A percentile compares a stretch with the other conserved stretches of the same genome.
Conservation (phyloP, 345 rosid species). For the Mallotus nudiflorus region DNA sequence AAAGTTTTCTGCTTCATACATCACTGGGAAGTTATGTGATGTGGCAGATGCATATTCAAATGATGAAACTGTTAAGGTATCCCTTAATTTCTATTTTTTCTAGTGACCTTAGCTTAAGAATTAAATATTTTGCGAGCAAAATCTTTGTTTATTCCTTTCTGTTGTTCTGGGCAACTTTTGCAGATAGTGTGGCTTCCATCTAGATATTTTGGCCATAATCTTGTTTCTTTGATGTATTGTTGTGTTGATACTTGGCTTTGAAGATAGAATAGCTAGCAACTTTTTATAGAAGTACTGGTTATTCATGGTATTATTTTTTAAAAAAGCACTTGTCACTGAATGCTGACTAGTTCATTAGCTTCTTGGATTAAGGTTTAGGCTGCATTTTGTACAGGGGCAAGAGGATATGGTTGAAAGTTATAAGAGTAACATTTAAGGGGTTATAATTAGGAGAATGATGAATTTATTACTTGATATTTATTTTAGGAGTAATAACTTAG, state of each 20-base stretch:
- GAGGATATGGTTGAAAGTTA: no score
- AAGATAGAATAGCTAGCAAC: background rate
- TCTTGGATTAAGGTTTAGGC: background rate
- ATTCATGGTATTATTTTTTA: background rate
- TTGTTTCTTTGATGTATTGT: no score
- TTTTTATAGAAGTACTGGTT: background rate
- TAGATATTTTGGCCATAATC: background rate
- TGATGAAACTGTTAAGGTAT: constrained; percentile 94
- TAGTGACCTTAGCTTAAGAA: background rate
- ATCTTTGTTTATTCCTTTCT: background rate
- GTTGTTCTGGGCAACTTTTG: background rate
- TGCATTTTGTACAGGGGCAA: no score
- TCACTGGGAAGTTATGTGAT: constrained; percentile 90
- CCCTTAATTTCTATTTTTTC: background rate
- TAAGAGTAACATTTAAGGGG: no score
- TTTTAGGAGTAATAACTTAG: no score
- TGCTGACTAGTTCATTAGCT: background rate
- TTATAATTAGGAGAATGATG: no score
- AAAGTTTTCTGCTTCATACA: constrained; percentile 75
- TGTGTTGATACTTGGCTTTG: background rate
- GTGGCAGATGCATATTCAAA: constrained; percentile 93
- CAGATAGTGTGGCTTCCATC: background rate
- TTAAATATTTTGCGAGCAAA: background rate
- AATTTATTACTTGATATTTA: no score
- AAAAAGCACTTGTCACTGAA: background rate